These are phyloP conservation scores for Cucumis cinereus DNA, from an alignment of 306 rosid species.

Conservation along the genomic window DNA sequence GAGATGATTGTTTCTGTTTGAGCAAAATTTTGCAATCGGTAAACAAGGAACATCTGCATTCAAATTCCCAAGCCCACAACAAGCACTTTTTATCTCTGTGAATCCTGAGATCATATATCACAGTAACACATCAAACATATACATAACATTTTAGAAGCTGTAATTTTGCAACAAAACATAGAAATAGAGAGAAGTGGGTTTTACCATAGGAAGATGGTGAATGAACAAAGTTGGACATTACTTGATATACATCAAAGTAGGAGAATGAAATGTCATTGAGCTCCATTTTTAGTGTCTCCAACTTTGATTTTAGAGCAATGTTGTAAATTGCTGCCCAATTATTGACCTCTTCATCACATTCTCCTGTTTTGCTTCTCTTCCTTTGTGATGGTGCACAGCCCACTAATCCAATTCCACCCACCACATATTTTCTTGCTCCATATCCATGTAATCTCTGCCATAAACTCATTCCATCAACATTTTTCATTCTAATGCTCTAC, in stretches of 20 bases:
- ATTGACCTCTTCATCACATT: slow-evolving; percentile 43
- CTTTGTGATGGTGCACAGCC: slow-evolving; percentile 70
- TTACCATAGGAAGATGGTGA: slow-evolving; percentile 44
- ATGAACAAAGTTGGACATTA: slow-evolving; percentile 24
- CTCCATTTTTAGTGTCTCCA: slow-evolving; percentile 30
- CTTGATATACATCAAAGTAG: slow-evolving; percentile 45
- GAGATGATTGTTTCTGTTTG: slow-evolving; percentile 47
- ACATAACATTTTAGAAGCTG: too few species aligned
- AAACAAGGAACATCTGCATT: slow-evolving; percentile 34
- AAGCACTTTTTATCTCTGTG: slow-evolving; percentile 42
- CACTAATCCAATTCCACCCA: slow-evolving; percentile 37
- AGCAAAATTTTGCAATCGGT: slow-evolving; percentile 30
- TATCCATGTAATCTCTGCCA: slow-evolving; percentile 39
- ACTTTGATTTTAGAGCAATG: slow-evolving; percentile 28
- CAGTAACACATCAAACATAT: too few species aligned
- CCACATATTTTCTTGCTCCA: slow-evolving; percentile 59
- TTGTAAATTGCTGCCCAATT: slow-evolving; percentile 24
- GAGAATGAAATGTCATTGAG: slow-evolving; percentile 30
- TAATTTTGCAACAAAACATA: too few species aligned
- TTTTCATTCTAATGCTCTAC: too few species aligned
- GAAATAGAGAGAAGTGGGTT: neutral
- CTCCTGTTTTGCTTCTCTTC: slow-evolving; percentile 14
- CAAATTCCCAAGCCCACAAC: slow-evolving; percentile 62
- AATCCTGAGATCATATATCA: slow-evolving; percentile 32
- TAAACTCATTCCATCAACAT: too few species aligned